phyloP scores from a whole-genome alignment of 2,329 filamentous ascomycete species.

The Aspergillus novoparasiticus region DNA sequence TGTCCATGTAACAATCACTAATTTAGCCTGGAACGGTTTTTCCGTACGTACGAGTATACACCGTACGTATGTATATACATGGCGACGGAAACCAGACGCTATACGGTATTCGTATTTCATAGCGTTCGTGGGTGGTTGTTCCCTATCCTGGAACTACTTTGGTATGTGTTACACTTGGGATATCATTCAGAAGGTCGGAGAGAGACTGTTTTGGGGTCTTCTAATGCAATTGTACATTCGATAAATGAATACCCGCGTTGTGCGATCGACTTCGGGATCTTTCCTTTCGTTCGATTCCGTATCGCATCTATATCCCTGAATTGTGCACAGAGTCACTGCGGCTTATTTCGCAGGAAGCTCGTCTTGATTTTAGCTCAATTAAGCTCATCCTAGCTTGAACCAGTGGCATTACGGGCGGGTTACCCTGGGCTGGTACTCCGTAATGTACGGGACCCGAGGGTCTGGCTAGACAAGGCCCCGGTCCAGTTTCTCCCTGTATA shows the following conservation, averaged over 20 bases:
- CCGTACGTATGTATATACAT: background rate
- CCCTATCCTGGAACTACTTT: background rate
- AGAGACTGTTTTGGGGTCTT: too few species aligned
- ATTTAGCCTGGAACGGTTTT: conserved; percentile 4
- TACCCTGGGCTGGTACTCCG: background rate
- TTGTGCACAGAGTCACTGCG: background rate
- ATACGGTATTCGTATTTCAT: conserved; percentile 1
- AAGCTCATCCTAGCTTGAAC: background rate
- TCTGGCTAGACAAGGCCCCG: background rate
- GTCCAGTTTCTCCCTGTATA: background rate
- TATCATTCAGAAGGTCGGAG: background rate
- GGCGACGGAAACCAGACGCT: background rate
- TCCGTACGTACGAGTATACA: background rate
- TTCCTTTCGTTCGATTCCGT: background rate
- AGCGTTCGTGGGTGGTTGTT: background rate
- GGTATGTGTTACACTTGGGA: background rate
- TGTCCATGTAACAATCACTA: conserved; percentile 2
- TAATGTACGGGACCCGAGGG: background rate
- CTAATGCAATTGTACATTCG: too few species aligned
- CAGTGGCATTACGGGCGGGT: background rate
- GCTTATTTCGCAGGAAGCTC: background rate
- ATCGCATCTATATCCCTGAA: background rate
- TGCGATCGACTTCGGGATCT: background rate
- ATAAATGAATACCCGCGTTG: background rate
- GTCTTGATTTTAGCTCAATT: background rate